Evolutionary conservation across 2,329 filamentous ascomycete species (phyloP).

Genomic region (Calonectria leucothoes): DNA sequence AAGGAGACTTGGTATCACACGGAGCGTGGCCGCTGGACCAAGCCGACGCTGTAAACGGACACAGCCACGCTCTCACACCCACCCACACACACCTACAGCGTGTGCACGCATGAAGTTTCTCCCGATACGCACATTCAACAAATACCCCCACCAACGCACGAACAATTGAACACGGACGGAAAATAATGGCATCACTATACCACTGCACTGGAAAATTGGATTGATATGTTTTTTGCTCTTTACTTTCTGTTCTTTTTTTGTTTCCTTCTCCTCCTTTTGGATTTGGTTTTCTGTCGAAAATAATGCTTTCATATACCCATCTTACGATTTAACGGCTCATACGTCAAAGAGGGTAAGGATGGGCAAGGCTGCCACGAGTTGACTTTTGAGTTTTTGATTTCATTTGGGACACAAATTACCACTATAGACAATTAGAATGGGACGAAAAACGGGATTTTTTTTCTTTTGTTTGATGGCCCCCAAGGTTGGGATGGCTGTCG

Average conservation of each 20-base stretch:
- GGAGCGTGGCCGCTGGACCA: constrained; percentile 59
- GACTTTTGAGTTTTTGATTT: neutral
- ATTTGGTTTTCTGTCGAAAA: neutral
- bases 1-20: constrained; percentile 64
- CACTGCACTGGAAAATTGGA: neutral
- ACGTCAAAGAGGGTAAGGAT: neutral
- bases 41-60: constrained; percentile 35
- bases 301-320: constrained; percentile 1
- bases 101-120: neutral
- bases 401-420: neutral
- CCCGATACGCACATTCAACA: neutral
- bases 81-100: neutral
- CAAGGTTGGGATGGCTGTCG: constrained; percentile 6
- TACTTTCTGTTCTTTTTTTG: neutral
- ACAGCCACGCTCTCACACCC: neutral
- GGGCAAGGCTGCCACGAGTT: neutral
- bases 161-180: neutral
- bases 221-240: neutral
- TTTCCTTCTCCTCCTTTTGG: neutral
- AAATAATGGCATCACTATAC: neutral
- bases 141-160: neutral
- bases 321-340: neutral
- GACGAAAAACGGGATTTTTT: neutral
- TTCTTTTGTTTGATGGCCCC: too few species aligned
- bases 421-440: neutral